Evolutionary conservation across 2,329 filamentous ascomycete species (phyloP).

Genomic region (Pseudohalonectria lignicola): DNA sequence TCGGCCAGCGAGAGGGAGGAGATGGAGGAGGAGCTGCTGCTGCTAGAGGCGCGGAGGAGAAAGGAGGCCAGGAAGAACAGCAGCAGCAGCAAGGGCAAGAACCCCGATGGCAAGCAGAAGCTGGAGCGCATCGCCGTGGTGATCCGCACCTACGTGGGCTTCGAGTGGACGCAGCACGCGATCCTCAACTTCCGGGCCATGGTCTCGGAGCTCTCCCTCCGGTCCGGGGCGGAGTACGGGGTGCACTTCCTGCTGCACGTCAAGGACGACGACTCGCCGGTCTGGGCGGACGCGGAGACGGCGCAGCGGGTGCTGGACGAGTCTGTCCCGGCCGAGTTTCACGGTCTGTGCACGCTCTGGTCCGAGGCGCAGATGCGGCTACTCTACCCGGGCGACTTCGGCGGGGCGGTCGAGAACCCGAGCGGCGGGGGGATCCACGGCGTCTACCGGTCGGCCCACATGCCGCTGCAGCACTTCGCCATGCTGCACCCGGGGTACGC

Average conservation of each 20-base stretch:
- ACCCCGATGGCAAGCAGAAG: constrained; percentile 18
- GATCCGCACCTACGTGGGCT: constrained; percentile 71
- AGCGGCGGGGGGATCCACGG: constrained; percentile 51
- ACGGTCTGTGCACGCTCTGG: constrained; percentile 72
- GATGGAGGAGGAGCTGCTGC: constrained; percentile 3
- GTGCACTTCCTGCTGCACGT: constrained; percentile 81
- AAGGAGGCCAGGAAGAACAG: constrained; percentile 9
- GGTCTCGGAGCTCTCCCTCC: constrained; percentile 65
- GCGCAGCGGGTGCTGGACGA: constrained; percentile 61
- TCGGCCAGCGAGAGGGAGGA: no score
- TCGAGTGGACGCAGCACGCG: constrained; percentile 66
- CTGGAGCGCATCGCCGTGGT: constrained; percentile 60
- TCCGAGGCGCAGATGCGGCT: constrained; percentile 75
- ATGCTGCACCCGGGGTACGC: constrained; percentile 52
- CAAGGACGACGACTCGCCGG: constrained; percentile 65
- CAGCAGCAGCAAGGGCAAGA: neutral
- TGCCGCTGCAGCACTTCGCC: constrained; percentile 54
- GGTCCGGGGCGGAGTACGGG: constrained; percentile 71
- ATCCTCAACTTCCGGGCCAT: constrained; percentile 74
- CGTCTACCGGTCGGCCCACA: constrained; percentile 55
- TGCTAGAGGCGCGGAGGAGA: constrained; percentile 3
- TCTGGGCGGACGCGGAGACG: constrained; percentile 69
- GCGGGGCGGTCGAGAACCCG: constrained; percentile 52
- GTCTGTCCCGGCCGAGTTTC: constrained; percentile 64
- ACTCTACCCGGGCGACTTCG: constrained; percentile 63